These are phyloP conservation scores for Chloromonas sp. DNA, from an alignment of 163 green algal genomes.

Conservation along the genomic window DNA sequence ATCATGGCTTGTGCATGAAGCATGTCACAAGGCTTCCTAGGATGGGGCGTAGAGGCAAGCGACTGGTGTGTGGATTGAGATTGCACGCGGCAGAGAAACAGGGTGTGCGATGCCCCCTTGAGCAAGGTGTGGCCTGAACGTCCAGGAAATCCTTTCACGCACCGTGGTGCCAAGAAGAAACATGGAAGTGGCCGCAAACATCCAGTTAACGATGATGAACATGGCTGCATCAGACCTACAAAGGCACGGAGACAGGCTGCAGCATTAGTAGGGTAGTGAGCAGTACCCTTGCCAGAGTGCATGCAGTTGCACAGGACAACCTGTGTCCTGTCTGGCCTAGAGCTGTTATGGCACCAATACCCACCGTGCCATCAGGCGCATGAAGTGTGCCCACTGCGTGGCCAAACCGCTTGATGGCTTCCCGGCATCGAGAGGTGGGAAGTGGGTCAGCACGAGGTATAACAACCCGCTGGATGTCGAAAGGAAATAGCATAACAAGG, in stretches of 20 bases:
- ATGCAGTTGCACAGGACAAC: too few relatives aligned
- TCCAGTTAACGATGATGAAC: slow-evolving; percentile 16
- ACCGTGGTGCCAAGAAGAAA: slow-evolving; percentile 11
- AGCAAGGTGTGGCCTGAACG: not conserved
- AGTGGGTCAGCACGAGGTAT: too few relatives aligned
- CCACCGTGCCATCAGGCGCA: not conserved
- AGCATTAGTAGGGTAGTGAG: not conserved
- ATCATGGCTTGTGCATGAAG: not conserved
- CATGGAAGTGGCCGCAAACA: slow-evolving; percentile 6
- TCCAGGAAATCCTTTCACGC: not conserved
- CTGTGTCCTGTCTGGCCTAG: too few relatives aligned
- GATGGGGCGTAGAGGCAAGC: not conserved
- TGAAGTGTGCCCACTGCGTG: not conserved
- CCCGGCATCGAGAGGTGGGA: too few relatives aligned
- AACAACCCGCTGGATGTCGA: too few relatives aligned
- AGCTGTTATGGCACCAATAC: not conserved
- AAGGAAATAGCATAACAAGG: too few relatives aligned
- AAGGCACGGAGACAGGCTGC: not conserved
- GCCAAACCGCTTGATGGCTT: too few relatives aligned
- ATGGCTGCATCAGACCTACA: slow-evolving; percentile 2
- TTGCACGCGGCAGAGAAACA: not conserved
- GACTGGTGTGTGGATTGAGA: slow-evolving; percentile 3
- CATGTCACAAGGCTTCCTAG: not conserved
- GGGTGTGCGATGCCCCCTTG: too few relatives aligned
- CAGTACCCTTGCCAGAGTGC: not conserved